Evolutionary conservation across 164 flowering plant genomes (phyloP).

Genomic region (Taxillus chinensis): DNA sequence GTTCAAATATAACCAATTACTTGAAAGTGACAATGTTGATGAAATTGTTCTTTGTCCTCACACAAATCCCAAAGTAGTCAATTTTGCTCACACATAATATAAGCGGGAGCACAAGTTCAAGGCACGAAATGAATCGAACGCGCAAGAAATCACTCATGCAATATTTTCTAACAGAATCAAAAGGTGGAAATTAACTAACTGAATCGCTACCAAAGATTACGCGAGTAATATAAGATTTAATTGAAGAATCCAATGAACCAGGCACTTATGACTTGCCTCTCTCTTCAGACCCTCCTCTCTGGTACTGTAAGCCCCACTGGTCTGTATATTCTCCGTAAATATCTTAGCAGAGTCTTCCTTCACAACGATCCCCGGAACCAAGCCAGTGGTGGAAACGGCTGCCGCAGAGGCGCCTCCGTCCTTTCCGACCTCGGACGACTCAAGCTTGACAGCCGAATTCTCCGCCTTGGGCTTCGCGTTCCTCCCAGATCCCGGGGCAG

Average conservation of each 20-base stretch:
- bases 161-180: no score
- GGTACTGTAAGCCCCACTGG: slow-evolving; percentile 89
- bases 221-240: no score
- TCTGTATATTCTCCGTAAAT: slow-evolving; percentile 85
- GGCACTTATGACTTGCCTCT: slow-evolving; percentile 41
- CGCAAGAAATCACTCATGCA: no score
- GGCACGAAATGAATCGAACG: no score
- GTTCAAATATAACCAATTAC: no score
- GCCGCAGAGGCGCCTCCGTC: slow-evolving; percentile 15
- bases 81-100: no score
- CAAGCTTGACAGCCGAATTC: slow-evolving; percentile 38
- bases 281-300: slow-evolving; percentile 86
- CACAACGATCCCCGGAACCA: slow-evolving; percentile 39
- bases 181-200: no score
- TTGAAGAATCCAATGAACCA: background rate
- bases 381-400: slow-evolving; percentile 10
- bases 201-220: no score
- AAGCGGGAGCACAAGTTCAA: no score
- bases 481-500: slow-evolving; percentile 22
- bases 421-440: slow-evolving; percentile 34
- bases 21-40: no score
- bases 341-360: slow-evolving; percentile 81
- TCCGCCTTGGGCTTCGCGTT: slow-evolving; percentile 63
- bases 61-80: no score
- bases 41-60: no score